phyloP scores from a whole-genome alignment of 805 yeast genomes.

The Scheffersomyces spartinae region DNA sequence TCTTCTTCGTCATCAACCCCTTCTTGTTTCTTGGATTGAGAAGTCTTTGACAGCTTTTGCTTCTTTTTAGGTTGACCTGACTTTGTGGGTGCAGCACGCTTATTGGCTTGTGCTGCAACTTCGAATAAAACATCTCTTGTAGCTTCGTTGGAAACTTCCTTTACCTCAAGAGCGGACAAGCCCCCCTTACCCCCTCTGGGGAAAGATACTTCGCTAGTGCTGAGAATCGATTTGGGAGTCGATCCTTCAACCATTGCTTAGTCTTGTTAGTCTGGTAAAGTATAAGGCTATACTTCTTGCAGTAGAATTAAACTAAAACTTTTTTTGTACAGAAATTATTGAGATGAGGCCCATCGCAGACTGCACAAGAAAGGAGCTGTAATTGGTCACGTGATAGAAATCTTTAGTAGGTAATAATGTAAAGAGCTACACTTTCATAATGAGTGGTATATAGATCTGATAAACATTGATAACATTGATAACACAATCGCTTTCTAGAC shows the following conservation, averaged over 20 bases:
- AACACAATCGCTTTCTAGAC: too few species aligned
- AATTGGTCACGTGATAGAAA: too few species aligned
- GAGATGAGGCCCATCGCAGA: too few species aligned
- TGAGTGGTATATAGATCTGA: too few species aligned
- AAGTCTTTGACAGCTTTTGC: slow-evolving; percentile 12
- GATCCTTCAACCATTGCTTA: neutral
- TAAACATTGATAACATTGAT: too few species aligned
- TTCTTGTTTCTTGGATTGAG: slow-evolving; percentile 11
- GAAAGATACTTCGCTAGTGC: slow-evolving; percentile 48
- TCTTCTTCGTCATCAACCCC: slow-evolving; percentile 16
- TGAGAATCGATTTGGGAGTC: slow-evolving; percentile 16
- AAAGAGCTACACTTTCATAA: too few species aligned
- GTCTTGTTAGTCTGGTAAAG: too few species aligned
- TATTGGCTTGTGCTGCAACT: slow-evolving; percentile 20
- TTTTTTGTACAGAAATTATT: too few species aligned
- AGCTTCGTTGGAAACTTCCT: slow-evolving; percentile 88
- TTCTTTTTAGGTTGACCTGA: slow-evolving; percentile 14
- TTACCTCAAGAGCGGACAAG: slow-evolving; percentile 80
- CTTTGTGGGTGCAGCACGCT: slow-evolving; percentile 14
- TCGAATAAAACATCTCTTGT: slow-evolving; percentile 77
- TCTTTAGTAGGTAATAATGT: too few species aligned
- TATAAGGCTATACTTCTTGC: too few species aligned
- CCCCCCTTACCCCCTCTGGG: slow-evolving; percentile 95
- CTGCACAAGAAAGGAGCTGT: too few species aligned
- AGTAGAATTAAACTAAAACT: too few species aligned